These are phyloP conservation scores for Psidium friedrichsthalianum DNA, from an alignment of 345 rosid species.

Conservation along the genomic window DNA sequence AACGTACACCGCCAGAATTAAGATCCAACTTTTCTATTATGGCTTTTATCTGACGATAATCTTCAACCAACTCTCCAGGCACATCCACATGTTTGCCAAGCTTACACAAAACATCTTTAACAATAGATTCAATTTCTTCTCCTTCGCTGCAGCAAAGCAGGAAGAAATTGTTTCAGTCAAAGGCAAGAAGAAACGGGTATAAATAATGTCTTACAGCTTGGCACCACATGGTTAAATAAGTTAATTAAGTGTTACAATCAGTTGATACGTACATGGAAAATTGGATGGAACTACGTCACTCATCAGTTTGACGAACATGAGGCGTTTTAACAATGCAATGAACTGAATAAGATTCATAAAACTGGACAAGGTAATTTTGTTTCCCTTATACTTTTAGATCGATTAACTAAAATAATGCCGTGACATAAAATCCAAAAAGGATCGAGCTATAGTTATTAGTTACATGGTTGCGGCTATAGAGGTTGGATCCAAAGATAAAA, in stretches of 20 bases:
- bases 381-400: background rate
- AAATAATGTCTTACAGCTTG: no score
- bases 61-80: background rate
- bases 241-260: background rate
- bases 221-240: no score
- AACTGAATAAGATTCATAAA: background rate
- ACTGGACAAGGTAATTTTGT: background rate
- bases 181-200: no score
- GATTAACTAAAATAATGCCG: background rate
- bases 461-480: no score
- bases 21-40: background rate
- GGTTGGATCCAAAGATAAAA: no score
- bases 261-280: background rate
- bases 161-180: background rate
- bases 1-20: background rate
- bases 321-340: background rate
- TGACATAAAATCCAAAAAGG: background rate
- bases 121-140: accelerated
- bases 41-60: accelerated
- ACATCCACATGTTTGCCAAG: background rate
- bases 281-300: background rate
- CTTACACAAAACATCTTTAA: accelerated
- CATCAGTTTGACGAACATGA: background rate
- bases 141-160: background rate
- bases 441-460: background rate